phyloP scores from a whole-genome alignment of 75 land plant genomes.

The Selaginella moellendorffii region DNA sequence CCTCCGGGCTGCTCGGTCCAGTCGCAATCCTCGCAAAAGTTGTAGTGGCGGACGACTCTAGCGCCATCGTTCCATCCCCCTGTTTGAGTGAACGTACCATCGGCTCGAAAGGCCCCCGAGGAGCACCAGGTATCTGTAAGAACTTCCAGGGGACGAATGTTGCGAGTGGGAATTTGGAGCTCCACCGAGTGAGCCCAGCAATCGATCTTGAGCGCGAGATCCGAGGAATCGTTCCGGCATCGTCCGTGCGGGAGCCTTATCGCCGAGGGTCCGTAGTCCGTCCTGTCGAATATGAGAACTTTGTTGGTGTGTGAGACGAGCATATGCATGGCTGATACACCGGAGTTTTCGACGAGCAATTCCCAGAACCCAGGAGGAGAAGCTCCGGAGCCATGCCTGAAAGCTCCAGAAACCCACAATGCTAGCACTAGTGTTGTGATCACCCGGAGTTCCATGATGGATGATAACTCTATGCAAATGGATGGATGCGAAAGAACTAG shows the following conservation, averaged over 20 bases:
- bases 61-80: constrained; percentile 24
- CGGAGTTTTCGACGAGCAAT: constrained; percentile 37
- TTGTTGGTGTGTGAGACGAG: constrained; percentile 44
- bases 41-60: constrained; percentile 4
- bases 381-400: no score
- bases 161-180: constrained; percentile 23
- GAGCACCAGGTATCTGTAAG: constrained; percentile 25
- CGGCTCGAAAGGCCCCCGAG: constrained; percentile 11
- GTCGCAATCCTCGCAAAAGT: constrained; percentile 6
- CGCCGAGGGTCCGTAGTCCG: constrained; percentile 55
- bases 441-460: no score
- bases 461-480: no score
- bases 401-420: no score
- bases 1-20: constrained; percentile 5
- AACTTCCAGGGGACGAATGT: constrained; percentile 11
- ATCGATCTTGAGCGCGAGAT: constrained; percentile 32
- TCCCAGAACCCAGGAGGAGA: constrained; percentile 30
- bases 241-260: constrained; percentile 23
- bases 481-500: no score
- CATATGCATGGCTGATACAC: constrained; percentile 70
- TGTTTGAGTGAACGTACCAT: constrained; percentile 14
- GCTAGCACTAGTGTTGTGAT: no score
- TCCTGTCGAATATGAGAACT: constrained; percentile 53
- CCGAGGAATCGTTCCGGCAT: constrained; percentile 29
- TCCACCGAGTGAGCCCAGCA: constrained; percentile 62